Conservation (phyloP, 1,284 basidiomycete species). For the Microbotryomycetes sp. region DNA sequence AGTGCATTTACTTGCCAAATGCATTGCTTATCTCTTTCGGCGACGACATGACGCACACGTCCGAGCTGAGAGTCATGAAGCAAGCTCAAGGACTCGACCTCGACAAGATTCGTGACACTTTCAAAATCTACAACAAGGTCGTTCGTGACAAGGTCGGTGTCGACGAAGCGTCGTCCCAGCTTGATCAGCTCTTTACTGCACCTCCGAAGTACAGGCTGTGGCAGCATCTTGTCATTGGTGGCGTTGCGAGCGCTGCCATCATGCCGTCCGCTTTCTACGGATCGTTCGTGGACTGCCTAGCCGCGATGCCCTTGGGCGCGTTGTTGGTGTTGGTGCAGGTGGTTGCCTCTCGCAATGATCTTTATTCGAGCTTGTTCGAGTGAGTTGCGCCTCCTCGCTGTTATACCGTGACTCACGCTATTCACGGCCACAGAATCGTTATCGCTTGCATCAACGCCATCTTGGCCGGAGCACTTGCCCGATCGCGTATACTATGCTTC, state of each 20-base stretch:
- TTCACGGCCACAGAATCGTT: slow-evolving; percentile 55
- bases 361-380: slow-evolving; percentile 86
- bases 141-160: slow-evolving; percentile 65
- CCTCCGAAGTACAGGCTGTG: slow-evolving; percentile 40
- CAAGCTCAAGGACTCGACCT: slow-evolving; percentile 64
- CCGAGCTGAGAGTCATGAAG: slow-evolving; percentile 70
- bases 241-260: slow-evolving; percentile 64
- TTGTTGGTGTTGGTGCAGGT: slow-evolving; percentile 68
- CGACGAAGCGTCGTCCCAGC: slow-evolving; percentile 55
- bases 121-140: slow-evolving; percentile 67
- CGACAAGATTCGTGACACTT: slow-evolving; percentile 63
- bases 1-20: slow-evolving; percentile 56
- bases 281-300: slow-evolving; percentile 4
- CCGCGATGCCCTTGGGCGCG: slow-evolving; percentile 48
- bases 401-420: slow-evolving; percentile 7
- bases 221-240: slow-evolving; percentile 56
- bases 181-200: slow-evolving; percentile 56
- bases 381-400: slow-evolving; percentile 45
- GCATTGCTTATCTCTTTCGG: slow-evolving; percentile 35
- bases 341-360: slow-evolving; percentile 66
- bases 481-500: slow-evolving; percentile 71
- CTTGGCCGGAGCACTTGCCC: slow-evolving; percentile 63
- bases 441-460: slow-evolving; percentile 76
- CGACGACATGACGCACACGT: slow-evolving; percentile 49
- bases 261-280: slow-evolving; percentile 60